Base-by-base conservation (phyloP, 306 rosid species). In the Gynostemma pentaphyllum region DNA sequence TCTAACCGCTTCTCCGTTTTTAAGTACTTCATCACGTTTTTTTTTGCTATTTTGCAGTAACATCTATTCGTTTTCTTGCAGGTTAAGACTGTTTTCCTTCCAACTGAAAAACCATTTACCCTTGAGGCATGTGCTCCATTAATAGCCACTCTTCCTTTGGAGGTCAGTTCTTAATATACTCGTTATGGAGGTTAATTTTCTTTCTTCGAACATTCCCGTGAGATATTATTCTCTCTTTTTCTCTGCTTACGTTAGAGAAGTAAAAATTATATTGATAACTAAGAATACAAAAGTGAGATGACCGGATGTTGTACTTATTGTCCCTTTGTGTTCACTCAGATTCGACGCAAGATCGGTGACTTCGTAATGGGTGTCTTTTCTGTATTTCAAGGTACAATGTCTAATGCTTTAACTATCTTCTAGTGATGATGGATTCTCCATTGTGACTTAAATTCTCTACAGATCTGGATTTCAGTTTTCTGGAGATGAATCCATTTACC, bases 401-500 rank as follows among this genome's bases (percentile, higher is more conserved):
- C 24, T 46, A 37, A 3, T 21, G 39, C 53, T 23, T 18, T 11
- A 41, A 27, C 22, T 16, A 27, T 45, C 3, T 55, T 16, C 27
- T 55, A 54, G 42, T 15, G 42, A 16, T 16, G 23, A 53, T 53
- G n/a, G n/a, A n/a, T n/a, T n/a, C 61, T 66, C 16, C 12, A 40
- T 21, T 22, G 16, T 34, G 40, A 4, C 21, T 18, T 68, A 64
- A 52, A 42, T 75, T 48, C 30, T 56, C 69, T 14, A 72, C 69
- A 89, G 96, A 89, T 79, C 75, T 89, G 77, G 95, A 89, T 77
- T 86, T 86, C 77, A 83, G 74, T 74, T 86, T 89, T 54, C 75
- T 89, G 40, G 96, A 89, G 86, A 82, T 89, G 95, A 89, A 86
- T 69, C 96, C 96, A 1, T 89, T 89, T 74, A 76, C 95, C 14